Evolutionary conservation across 257 asterid species (phyloP).

Genomic region (Solanum habrochaites): DNA sequence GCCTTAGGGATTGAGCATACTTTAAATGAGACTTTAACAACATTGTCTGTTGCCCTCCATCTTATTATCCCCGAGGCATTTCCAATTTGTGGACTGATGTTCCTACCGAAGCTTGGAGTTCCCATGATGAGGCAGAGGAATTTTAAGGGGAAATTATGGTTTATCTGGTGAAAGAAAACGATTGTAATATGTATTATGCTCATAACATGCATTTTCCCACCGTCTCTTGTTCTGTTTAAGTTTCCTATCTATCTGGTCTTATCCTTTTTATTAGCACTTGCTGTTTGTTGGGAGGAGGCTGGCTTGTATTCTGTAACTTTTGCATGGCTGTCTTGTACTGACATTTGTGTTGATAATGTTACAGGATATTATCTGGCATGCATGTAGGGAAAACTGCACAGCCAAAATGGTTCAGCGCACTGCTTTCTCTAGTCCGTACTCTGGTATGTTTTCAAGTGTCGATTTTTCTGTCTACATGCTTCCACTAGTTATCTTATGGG

Average conservation of each 20-base stretch:
- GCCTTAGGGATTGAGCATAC: background rate
- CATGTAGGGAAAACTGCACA: slow-evolving; percentile 43
- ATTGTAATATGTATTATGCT: background rate
- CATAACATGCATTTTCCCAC: background rate
- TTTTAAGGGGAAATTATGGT: background rate
- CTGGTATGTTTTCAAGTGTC: slow-evolving; percentile 33
- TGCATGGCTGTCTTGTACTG: background rate
- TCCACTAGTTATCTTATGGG: background rate
- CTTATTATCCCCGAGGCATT: background rate
- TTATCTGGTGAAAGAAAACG: background rate
- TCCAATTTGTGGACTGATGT: background rate
- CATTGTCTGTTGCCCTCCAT: background rate
- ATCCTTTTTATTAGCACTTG: background rate
- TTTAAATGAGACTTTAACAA: background rate
- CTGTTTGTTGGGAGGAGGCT: background rate
- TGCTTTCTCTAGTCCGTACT: slow-evolving; percentile 45
- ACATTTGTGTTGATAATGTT: background rate
- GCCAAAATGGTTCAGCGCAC: slow-evolving; percentile 53
- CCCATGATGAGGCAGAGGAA: background rate
- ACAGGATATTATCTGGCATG: slow-evolving; percentile 76
- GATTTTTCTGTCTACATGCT: background rate
- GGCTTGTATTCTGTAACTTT: background rate
- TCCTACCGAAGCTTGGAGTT: background rate
- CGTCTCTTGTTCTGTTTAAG: background rate
- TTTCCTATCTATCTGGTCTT: background rate